These are phyloP conservation scores for Diatrype stigma DNA, from an alignment of 2,329 filamentous ascomycete species.

Conservation along the genomic window DNA sequence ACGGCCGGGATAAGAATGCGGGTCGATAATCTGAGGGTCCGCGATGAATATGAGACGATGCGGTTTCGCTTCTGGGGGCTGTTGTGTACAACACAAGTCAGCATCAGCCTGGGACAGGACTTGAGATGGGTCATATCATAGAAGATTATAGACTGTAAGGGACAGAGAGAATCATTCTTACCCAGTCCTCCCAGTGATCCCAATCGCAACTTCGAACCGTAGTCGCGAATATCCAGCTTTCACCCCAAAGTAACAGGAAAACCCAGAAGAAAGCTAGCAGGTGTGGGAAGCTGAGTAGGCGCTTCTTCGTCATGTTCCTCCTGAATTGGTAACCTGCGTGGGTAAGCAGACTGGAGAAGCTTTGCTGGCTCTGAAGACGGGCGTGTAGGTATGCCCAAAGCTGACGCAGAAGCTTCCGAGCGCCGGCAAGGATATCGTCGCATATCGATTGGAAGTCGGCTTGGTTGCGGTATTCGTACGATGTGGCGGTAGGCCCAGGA, in stretches of 20 bases:
- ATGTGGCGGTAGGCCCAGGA: slow-evolving; percentile 10
- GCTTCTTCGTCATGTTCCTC: slow-evolving; percentile 45
- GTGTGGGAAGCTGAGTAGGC: slow-evolving; percentile 61
- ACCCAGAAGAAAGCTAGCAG: slow-evolving; percentile 71
- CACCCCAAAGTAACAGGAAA: slow-evolving; percentile 76
- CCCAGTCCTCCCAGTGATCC: slow-evolving; percentile 91
- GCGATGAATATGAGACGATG: slow-evolving; percentile 83
- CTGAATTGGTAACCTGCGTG: slow-evolving; percentile 29
- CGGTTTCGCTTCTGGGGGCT: slow-evolving; percentile 75
- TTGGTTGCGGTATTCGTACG: slow-evolving; percentile 16
- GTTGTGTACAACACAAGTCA: slow-evolving; percentile 13
- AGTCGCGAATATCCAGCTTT: slow-evolving; percentile 71
- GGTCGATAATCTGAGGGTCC: slow-evolving; percentile 88
- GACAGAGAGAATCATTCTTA: slow-evolving; percentile 48
- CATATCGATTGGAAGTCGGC: slow-evolving; percentile 31
- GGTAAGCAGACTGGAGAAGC: slow-evolving; percentile 27
- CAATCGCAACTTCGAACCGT: slow-evolving; percentile 72
- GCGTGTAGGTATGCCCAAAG: slow-evolving; percentile 34
- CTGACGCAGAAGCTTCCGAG: slow-evolving; percentile 24
- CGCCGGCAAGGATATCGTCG: slow-evolving; percentile 31
- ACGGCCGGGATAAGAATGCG: slow-evolving; percentile 88
- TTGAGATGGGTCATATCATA: background rate
- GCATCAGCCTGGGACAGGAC: slow-evolving; percentile 3
- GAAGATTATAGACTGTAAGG: background rate
- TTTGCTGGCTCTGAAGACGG: slow-evolving; percentile 35